A percentile compares a stretch with the other conserved stretches of the same genome.
These are phyloP conservation scores for Alternaria arborescens DNA, from an alignment of 2,329 filamentous ascomycete genomes.

Conservation along the genomic window DNA sequence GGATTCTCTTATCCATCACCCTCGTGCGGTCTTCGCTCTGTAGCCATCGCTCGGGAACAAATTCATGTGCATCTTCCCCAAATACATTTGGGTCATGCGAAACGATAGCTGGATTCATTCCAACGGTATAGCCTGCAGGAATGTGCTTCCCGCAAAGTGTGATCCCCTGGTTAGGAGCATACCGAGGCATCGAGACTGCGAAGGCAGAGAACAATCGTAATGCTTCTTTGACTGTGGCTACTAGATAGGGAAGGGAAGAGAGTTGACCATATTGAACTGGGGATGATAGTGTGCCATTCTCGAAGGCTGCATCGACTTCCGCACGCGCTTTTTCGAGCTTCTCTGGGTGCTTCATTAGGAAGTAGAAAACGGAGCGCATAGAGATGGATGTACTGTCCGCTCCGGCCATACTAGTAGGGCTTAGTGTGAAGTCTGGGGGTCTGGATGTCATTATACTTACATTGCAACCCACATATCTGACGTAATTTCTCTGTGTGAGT, in stretches of 20 bases:
- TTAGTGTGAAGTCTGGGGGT: neutral
- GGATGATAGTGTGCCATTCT: conserved; percentile 16
- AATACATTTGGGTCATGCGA: conserved; percentile 18
- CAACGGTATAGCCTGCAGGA: conserved; percentile 74
- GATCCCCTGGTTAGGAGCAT: conserved; percentile 70
- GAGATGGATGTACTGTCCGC: conserved; percentile 49
- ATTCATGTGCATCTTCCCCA: conserved; percentile 6
- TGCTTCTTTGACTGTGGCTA: conserved; percentile 78
- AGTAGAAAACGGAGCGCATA: conserved; percentile 50
- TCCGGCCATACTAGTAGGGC: conserved; percentile 41
- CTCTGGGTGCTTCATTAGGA: conserved; percentile 47
- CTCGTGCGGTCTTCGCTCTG: conserved; percentile 11
- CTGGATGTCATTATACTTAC: conserved; percentile 28
- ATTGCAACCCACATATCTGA: conserved; percentile 41
- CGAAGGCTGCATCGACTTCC: conserved; percentile 31
- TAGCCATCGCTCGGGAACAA: conserved; percentile 9
- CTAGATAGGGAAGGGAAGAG: conserved; percentile 75
- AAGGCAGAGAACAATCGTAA: conserved; percentile 78
- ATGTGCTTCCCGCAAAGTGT: conserved; percentile 70
- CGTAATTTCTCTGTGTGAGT: conserved; percentile 37
- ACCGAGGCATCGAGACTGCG: conserved; percentile 74
- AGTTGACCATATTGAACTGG: conserved; percentile 53
- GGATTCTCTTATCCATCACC: conserved; percentile 8
- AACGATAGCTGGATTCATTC: conserved; percentile 72
- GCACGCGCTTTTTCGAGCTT: conserved; percentile 18